Conservation (phyloP, 202 grass and related monocot species). For the Setaria italica region DNA sequence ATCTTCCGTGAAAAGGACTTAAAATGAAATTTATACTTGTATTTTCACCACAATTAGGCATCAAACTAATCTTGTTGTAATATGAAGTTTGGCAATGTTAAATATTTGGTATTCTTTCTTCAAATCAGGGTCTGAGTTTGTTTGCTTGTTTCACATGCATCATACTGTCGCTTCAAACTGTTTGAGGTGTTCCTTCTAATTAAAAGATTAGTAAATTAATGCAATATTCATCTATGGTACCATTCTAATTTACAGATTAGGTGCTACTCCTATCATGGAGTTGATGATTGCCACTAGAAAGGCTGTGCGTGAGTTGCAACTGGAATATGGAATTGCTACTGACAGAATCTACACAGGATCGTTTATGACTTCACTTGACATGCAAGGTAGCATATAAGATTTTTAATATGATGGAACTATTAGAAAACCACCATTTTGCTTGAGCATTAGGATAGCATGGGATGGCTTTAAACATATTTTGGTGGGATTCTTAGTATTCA, state of each 20-base stretch:
- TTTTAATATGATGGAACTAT: conserved; percentile 17
- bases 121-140: background rate
- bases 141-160: background rate
- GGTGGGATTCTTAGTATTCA: conserved; percentile 60
- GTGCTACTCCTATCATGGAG: conserved; percentile 72
- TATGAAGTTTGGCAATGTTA: conserved; percentile 16
- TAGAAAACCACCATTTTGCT: background rate
- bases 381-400: conserved; percentile 55
- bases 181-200: background rate
- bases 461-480: conserved; percentile 9
- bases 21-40: background rate
- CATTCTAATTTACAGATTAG: conserved; percentile 54
- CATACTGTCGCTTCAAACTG: background rate
- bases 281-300: conserved; percentile 72
- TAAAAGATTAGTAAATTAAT: background rate
- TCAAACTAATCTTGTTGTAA: background rate
- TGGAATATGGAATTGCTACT: conserved; percentile 61
- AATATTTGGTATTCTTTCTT: conserved; percentile 3
- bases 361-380: conserved; percentile 85
- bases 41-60: background rate
- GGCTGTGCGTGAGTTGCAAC: conserved; percentile 61
- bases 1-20: conserved; percentile 20
- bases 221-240: background rate
- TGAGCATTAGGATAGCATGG: background rate
- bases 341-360: conserved; percentile 78